A percentile compares a stretch with the other conserved stretches of the same genome.
These are phyloP conservation scores for Agaricus blazei DNA, from an alignment of 768 basidiomycete genomes.

Conservation along the genomic window DNA sequence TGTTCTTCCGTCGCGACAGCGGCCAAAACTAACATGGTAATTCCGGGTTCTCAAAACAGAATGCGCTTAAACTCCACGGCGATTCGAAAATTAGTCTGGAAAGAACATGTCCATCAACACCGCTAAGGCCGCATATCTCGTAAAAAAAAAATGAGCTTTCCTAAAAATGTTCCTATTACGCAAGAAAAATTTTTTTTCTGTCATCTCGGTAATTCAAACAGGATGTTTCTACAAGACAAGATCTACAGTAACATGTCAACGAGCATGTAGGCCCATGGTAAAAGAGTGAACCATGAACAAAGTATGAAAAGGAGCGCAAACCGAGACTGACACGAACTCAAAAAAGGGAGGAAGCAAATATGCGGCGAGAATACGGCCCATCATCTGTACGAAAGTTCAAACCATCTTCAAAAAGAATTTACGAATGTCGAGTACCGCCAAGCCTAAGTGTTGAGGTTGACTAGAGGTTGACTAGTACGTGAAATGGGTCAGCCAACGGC, in stretches of 20 bases:
- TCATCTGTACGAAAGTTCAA: no score
- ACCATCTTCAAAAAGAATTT: no score
- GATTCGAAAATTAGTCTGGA: no score
- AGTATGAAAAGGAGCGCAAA: conserved; percentile 3
- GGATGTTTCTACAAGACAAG: not conserved
- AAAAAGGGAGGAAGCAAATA: conserved; percentile 11
- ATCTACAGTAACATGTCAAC: conserved; percentile 6
- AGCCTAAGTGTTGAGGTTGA: conserved; percentile 18
- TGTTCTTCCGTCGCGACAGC: no score
- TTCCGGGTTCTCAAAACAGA: no score
- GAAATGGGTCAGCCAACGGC: not conserved
- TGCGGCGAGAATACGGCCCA: not conserved
- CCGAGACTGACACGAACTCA: not conserved
- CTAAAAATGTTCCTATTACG: no score
- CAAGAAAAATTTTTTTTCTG: not conserved
- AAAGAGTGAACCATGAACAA: conserved; percentile 18
- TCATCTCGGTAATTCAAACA: not conserved
- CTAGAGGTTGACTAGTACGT: conserved; percentile 19
- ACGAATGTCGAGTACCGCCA: no score
- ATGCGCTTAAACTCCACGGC: no score
- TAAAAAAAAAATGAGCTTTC: no score
- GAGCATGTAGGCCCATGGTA: conserved; percentile 11
- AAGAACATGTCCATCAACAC: no score
- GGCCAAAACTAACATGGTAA: no score
- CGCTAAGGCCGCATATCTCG: no score